Conservation (phyloP, 106 monocot species). For the Narthecium ossifragum region DNA sequence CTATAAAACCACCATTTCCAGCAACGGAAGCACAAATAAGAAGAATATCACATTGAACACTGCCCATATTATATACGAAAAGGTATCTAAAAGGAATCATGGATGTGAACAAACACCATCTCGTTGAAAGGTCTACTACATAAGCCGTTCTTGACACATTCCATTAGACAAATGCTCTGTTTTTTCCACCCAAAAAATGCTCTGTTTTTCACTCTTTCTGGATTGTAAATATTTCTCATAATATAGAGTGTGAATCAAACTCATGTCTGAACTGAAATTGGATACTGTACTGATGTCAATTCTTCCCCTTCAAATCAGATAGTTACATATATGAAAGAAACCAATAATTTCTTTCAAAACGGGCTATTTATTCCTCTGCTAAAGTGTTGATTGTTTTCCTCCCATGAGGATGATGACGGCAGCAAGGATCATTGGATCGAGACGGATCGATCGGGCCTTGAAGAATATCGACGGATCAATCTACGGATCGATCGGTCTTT, state of each 20-base stretch:
- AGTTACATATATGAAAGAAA: background rate
- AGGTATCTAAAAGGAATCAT: slow-evolving; percentile 8
- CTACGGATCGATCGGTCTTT: too few species aligned
- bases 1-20: too few species aligned
- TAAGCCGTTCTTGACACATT: slow-evolving; percentile 1
- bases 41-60: too few species aligned
- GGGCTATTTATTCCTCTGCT: slow-evolving; percentile 1
- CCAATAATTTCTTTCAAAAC: slow-evolving; percentile 2
- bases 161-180: background rate
- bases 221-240: slow-evolving; percentile 4
- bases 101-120: background rate
- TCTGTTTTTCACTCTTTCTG: too few species aligned
- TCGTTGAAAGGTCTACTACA: slow-evolving; percentile 4
- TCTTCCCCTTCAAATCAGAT: background rate
- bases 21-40: too few species aligned
- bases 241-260: slow-evolving; percentile 6
- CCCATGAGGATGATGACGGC: too few species aligned
- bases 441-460: too few species aligned
- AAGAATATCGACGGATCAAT: too few species aligned
- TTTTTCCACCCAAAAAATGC: too few species aligned
- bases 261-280: slow-evolving; percentile 6
- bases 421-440: too few species aligned
- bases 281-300: background rate
- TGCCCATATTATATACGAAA: too few species aligned
- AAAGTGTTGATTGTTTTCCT: too few species aligned